phyloP scores from a whole-genome alignment of 2,329 filamentous ascomycete species.

The Penicillium sp. region DNA sequence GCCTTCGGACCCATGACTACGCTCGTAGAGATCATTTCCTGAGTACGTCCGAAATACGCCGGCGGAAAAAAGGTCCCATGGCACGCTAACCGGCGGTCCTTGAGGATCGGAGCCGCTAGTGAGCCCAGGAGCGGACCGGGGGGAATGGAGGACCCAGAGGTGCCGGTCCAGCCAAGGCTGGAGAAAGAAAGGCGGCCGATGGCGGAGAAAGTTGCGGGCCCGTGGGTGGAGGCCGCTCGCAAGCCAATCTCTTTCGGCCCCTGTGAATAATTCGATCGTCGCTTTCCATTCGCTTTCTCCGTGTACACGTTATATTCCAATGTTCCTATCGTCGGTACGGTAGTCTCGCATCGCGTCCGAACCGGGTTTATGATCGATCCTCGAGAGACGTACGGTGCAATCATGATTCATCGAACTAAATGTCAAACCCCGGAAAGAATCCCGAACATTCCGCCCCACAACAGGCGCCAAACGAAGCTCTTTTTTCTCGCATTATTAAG shows the following conservation, averaged over 20 bases:
- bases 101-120: conserved; percentile 13
- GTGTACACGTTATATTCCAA: too few species aligned
- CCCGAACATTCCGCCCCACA: background rate
- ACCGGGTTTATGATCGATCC: too few species aligned
- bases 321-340: too few species aligned
- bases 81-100: background rate
- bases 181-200: conserved; percentile 7
- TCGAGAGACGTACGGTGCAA: too few species aligned
- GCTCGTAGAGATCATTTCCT: too few species aligned
- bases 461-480: background rate
- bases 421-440: too few species aligned
- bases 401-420: too few species aligned
- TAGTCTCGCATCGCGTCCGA: too few species aligned
- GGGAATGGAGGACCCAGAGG: background rate
- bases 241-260: conserved; percentile 8
- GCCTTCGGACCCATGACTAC: too few species aligned
- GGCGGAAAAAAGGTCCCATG: conserved; percentile 1
- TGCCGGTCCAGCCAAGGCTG: background rate
- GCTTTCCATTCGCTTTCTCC: background rate
- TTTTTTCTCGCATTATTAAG: conserved; percentile 8
- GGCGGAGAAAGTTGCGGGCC: conserved; percentile 18
- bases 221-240: conserved; percentile 13
- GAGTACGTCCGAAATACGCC: conserved; percentile 13
- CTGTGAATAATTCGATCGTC: background rate
- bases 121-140: conserved; percentile 5